Percentiles rank a stretch among this genome's conserved stretches.
phyloP scores from a whole-genome alignment of 495 filamentous ascomycete species.

The Penicillium herquei region DNA sequence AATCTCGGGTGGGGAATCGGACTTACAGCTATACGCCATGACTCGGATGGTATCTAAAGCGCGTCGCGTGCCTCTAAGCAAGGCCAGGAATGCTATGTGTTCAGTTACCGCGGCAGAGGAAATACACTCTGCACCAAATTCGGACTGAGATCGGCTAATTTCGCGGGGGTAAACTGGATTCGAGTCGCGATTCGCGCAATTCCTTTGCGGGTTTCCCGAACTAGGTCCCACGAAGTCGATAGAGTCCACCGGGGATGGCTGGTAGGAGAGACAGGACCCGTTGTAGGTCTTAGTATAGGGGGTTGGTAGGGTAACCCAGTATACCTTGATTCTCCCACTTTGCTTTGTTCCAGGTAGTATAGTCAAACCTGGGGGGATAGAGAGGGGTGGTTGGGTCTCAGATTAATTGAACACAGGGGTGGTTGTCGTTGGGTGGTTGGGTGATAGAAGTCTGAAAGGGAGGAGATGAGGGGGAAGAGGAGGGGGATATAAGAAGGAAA shows the following conservation, averaged over 20 bases:
- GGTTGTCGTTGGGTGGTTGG: slow-evolving; percentile 4
- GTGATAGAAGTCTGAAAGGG: slow-evolving; percentile 22
- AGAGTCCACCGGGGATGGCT: background rate
- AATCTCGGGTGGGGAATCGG: slow-evolving; percentile 30
- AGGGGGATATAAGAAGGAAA: slow-evolving; percentile 10
- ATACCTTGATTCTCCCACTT: background rate
- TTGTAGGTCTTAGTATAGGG: background rate
- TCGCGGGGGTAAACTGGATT: background rate
- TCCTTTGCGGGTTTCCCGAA: background rate
- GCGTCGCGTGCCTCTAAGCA: slow-evolving; percentile 45
- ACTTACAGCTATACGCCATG: slow-evolving; percentile 46
- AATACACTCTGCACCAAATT: slow-evolving; percentile 12
- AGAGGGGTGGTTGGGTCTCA: slow-evolving; percentile 31
- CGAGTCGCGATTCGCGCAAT: slow-evolving; percentile 17
- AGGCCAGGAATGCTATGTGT: slow-evolving; percentile 48
- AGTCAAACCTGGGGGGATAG: background rate
- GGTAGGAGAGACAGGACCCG: slow-evolving; percentile 6
- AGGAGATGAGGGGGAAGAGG: slow-evolving; percentile 15
- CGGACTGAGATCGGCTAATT: slow-evolving; percentile 16
- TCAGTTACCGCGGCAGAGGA: slow-evolving; percentile 35
- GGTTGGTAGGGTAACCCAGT: background rate
- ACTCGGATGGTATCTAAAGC: slow-evolving; percentile 30
- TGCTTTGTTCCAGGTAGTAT: background rate
- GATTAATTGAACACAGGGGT: slow-evolving; percentile 21
- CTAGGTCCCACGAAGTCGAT: too few relatives aligned